phyloP scores from a whole-genome alignment of 2,329 filamentous ascomycete genomes.

The Diaporthe nobilis region DNA sequence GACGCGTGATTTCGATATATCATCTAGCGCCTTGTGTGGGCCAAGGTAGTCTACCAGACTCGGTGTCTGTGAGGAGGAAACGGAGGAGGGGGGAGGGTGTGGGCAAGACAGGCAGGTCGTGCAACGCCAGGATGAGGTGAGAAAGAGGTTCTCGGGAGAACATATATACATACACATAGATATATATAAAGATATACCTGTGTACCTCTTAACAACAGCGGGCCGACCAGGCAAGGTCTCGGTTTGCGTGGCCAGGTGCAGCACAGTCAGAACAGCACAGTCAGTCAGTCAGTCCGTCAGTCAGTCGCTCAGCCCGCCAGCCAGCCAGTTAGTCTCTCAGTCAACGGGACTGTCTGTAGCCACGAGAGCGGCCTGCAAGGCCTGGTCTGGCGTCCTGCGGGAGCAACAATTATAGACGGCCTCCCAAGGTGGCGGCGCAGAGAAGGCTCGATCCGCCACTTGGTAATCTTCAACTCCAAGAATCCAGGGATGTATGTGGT shows the following conservation, averaged over 20 bases:
- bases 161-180: not conserved
- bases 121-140: constrained; percentile 27
- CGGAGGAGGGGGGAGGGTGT: not conserved
- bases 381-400: constrained; percentile 6
- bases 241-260: constrained; percentile 16
- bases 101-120: constrained; percentile 17
- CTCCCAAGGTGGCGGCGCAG: constrained; percentile 23
- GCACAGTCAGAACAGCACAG: not conserved
- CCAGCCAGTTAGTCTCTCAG: not conserved
- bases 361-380: constrained; percentile 11
- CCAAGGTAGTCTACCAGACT: constrained; percentile 8
- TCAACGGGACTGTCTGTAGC: not conserved
- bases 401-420: constrained; percentile 26
- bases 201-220: not conserved
- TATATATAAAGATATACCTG: not conserved
- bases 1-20: constrained; percentile 32
- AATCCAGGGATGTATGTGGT: constrained; percentile 2
- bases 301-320: not conserved
- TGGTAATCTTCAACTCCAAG: not conserved
- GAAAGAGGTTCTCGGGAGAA: constrained; percentile 21
- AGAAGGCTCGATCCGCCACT: not conserved
- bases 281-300: not conserved
- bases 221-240: not conserved
- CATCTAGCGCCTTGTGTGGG: constrained; percentile 37
- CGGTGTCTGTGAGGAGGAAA: not conserved